Conservation (phyloP, 371 early-diverging fungal genomes). For the Smittium mucronatum region DNA sequence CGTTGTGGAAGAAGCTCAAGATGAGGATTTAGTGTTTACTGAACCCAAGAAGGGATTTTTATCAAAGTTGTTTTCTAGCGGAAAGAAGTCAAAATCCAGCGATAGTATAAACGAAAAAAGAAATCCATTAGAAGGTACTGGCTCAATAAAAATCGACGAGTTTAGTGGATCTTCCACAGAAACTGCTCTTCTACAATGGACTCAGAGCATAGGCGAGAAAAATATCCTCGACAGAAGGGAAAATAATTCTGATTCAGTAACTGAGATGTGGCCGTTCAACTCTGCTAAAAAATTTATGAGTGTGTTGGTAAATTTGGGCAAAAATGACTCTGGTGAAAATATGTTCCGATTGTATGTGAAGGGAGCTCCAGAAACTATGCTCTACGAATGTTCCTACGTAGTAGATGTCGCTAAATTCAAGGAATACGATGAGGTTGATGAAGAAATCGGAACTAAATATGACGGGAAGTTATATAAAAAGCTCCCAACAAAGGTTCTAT, state of each 20-base stretch:
- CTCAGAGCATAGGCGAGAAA: constrained; percentile 41
- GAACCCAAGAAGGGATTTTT: not conserved
- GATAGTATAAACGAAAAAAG: not conserved
- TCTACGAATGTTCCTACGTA: constrained; percentile 42
- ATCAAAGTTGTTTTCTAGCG: not conserved
- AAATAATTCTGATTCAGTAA: constrained; percentile 27
- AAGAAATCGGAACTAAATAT: not conserved
- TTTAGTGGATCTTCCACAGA: constrained; percentile 92
- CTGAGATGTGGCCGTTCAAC: constrained; percentile 63
- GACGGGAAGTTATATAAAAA: not conserved
- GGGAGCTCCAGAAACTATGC: constrained; percentile 74
- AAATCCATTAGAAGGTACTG: too few species aligned
- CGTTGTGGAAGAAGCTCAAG: constrained; percentile 13
- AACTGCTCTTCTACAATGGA: constrained; percentile 69
- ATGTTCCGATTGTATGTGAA: constrained; percentile 57
- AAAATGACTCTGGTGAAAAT: constrained; percentile 32
- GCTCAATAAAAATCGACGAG: constrained; percentile 5
- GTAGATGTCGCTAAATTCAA: constrained; percentile 30
- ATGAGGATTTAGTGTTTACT: not conserved
- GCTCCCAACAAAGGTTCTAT: not conserved
- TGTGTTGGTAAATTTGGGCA: constrained; percentile 35
- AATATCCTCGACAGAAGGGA: constrained; percentile 44
- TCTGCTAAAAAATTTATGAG: constrained; percentile 73
- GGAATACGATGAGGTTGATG: constrained; percentile 29
- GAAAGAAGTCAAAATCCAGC: not conserved